Conservation (phyloP, 805 yeast species). For the Yamadazyma takamatsuzukensis region DNA sequence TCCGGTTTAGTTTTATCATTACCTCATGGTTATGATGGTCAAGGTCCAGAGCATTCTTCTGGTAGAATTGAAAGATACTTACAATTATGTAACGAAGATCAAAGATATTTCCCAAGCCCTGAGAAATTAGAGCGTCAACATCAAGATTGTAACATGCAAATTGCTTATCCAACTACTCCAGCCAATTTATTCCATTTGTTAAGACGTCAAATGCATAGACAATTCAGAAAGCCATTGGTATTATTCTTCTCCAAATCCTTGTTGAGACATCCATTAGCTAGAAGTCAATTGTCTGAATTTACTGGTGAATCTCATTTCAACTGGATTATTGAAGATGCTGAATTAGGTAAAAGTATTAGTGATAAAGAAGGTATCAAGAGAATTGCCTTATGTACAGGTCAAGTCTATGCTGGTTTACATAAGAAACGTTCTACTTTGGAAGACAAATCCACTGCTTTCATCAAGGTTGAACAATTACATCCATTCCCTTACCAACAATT, state of each 20-base stretch:
- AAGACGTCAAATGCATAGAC: constrained; percentile 99
- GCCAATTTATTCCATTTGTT: constrained; percentile 93
- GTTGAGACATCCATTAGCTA: constrained; percentile 96
- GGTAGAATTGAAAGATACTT: constrained; percentile 96
- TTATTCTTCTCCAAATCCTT: constrained; percentile 89
- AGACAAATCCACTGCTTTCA: constrained; percentile 80
- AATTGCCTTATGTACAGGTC: constrained; percentile 82
- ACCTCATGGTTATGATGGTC: constrained; percentile 99
- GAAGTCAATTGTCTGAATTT: constrained; percentile 79
- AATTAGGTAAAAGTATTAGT: constrained; percentile 73
- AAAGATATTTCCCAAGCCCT: constrained; percentile 85
- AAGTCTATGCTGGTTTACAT: constrained; percentile 88
- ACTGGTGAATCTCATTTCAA: constrained; percentile 89
- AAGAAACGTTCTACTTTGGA: constrained; percentile 79
- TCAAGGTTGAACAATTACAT: constrained; percentile 90
- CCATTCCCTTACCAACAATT: constrained; percentile 98
- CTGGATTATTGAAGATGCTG: constrained; percentile 93
- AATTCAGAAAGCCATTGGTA: constrained; percentile 89
- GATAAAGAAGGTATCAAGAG: constrained; percentile 83
- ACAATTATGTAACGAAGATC: constrained; percentile 94
- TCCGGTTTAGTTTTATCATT: constrained; percentile 91
- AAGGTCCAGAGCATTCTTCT: constrained; percentile 99
- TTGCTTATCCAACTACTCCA: constrained; percentile 98
- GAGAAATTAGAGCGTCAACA: constrained; percentile 94
- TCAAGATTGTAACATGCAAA: constrained; percentile 97